phyloP scores from a whole-genome alignment of 495 filamentous ascomycete genomes.

The Hypoxylon cercidicola region DNA sequence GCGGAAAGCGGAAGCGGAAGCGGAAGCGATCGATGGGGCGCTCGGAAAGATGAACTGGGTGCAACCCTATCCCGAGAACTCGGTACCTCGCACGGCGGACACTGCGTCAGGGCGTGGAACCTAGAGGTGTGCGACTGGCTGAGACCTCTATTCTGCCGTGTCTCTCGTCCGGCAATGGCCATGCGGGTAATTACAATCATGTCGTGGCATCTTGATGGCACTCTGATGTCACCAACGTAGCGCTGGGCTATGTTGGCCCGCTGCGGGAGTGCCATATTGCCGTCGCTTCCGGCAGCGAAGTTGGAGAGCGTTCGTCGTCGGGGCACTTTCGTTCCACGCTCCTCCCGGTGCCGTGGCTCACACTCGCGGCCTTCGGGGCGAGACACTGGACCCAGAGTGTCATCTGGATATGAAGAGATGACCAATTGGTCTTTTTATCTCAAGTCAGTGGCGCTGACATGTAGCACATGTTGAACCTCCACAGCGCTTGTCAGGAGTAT shows the following conservation, averaged over 20 bases:
- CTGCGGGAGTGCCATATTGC: slow-evolving; percentile 5
- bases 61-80: slow-evolving; percentile 34
- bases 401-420: slow-evolving; percentile 22
- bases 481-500: slow-evolving; percentile 23
- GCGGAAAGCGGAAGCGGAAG: slow-evolving; percentile 11
- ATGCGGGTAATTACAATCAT: slow-evolving; percentile 38
- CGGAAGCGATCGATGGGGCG: slow-evolving; percentile 10
- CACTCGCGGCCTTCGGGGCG: slow-evolving; percentile 8
- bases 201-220: slow-evolving; percentile 25
- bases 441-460: slow-evolving; percentile 22
- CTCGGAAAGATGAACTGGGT: slow-evolving; percentile 32
- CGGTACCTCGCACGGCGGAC: slow-evolving; percentile 37
- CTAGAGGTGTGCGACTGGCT: slow-evolving; percentile 15
- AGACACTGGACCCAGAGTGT: slow-evolving; percentile 29
- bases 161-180: slow-evolving; percentile 12
- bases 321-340: slow-evolving; percentile 6
- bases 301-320: slow-evolving; percentile 8
- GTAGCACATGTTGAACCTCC: slow-evolving; percentile 10
- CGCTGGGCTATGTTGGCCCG: slow-evolving; percentile 3
- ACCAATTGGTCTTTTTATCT: slow-evolving; percentile 22
- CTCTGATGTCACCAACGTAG: slow-evolving; percentile 30
- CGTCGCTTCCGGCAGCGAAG: slow-evolving; percentile 20
- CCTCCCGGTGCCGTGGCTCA: slow-evolving; percentile 32
- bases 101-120: slow-evolving; percentile 25
- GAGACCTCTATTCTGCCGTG: slow-evolving; percentile 19